These are phyloP conservation scores for Hygrophorus pudorinus DNA, from an alignment of 768 basidiomycete genomes.

Conservation along the genomic window DNA sequence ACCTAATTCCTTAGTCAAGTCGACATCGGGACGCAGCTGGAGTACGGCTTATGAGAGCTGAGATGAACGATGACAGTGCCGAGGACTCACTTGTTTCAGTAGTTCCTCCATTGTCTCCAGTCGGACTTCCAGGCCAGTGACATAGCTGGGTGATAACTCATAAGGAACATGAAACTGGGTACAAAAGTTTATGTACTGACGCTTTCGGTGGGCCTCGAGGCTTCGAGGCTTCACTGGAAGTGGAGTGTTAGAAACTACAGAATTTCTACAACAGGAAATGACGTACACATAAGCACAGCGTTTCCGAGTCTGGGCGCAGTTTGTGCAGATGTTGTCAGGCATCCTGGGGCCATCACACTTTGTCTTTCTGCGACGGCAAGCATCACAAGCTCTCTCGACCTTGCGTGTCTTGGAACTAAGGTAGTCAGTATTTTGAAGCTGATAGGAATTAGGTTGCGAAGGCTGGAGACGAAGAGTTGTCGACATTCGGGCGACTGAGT, in stretches of 20 bases:
- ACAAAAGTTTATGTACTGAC: conserved; percentile 26
- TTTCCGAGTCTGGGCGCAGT: conserved; percentile 41
- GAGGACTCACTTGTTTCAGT: conserved; percentile 38
- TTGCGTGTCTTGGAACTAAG: conserved; percentile 41
- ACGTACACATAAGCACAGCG: conserved; percentile 53
- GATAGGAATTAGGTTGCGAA: too few species aligned
- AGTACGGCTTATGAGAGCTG: not conserved
- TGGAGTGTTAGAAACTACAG: not conserved
- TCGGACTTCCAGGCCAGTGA: conserved; percentile 49
- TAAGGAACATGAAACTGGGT: not conserved
- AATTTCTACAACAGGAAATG: not conserved
- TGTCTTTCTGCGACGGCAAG: conserved; percentile 47
- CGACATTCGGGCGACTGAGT: too few species aligned
- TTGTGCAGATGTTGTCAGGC: conserved; percentile 43
- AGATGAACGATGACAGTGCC: not conserved
- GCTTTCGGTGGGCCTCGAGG: conserved; percentile 62
- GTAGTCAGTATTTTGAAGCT: too few species aligned
- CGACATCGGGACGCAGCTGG: conserved; percentile 50
- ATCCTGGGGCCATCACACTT: conserved; percentile 51
- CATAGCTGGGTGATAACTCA: conserved; percentile 37
- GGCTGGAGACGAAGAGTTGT: too few species aligned
- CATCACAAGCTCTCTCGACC: conserved; percentile 49
- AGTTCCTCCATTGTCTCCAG: conserved; percentile 47
- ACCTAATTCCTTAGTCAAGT: conserved; percentile 56
- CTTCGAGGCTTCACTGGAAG: conserved; percentile 46